Conservation (phyloP, 768 basidiomycete genomes). For the Lanmaoa rubissima region DNA sequence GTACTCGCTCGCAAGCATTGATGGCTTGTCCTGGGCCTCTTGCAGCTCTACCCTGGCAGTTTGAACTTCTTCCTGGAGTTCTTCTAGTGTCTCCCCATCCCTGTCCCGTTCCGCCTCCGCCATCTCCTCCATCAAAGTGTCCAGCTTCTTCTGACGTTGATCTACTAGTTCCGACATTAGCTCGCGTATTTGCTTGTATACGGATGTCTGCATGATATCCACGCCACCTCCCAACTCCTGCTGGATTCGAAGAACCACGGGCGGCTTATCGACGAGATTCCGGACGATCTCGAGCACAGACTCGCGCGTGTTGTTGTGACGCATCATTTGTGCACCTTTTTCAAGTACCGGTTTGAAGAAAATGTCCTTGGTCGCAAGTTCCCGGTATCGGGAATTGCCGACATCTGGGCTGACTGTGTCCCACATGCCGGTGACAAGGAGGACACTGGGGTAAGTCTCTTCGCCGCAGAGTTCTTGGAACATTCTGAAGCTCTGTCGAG, state of each 20-base stretch:
- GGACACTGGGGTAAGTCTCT: slow-evolving; percentile 42
- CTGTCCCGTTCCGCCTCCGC: slow-evolving; percentile 40
- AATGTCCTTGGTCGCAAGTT: slow-evolving; percentile 39
- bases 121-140: slow-evolving; percentile 43
- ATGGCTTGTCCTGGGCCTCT: slow-evolving; percentile 23
- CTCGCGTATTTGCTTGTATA: slow-evolving; percentile 49
- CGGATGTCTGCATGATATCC: slow-evolving; percentile 49
- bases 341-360: slow-evolving; percentile 53
- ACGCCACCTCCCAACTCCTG: slow-evolving; percentile 47
- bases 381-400: slow-evolving; percentile 39
- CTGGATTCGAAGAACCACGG: slow-evolving; percentile 49
- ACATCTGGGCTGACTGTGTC: slow-evolving; percentile 34
- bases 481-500: slow-evolving; percentile 46
- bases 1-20: slow-evolving; percentile 27
- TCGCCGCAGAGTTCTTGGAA: slow-evolving; percentile 54
- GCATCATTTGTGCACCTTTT: slow-evolving; percentile 42
- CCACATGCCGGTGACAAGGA: slow-evolving; percentile 56
- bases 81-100: slow-evolving; percentile 45
- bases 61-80: slow-evolving; percentile 40
- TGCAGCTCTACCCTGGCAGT: slow-evolving; percentile 21
- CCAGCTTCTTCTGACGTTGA: slow-evolving; percentile 45
- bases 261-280: slow-evolving; percentile 37
- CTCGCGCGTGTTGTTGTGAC: slow-evolving; percentile 41
- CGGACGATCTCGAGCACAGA: slow-evolving; percentile 47
- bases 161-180: slow-evolving; percentile 46